Percentiles rank a stretch among this genome's conserved stretches.
phyloP scores from a whole-genome alignment of 2,329 filamentous ascomycete genomes.

The Pestalotiopsis sp. region DNA sequence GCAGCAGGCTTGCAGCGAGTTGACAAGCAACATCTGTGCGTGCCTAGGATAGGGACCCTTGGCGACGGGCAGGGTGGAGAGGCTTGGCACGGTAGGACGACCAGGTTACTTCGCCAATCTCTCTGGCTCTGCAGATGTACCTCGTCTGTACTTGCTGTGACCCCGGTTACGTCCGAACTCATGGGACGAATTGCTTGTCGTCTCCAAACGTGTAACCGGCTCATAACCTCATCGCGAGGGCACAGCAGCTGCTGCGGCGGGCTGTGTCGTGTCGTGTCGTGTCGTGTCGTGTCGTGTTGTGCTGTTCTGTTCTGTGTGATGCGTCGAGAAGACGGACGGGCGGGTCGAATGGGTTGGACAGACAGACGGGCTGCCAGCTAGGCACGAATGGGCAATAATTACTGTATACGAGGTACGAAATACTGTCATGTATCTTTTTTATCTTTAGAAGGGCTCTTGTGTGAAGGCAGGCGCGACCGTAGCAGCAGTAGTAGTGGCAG shows the following conservation, averaged over 20 bases:
- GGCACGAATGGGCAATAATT: too few relatives aligned
- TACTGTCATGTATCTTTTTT: too few relatives aligned
- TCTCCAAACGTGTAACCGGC: conserved; percentile 10
- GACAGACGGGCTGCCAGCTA: background rate
- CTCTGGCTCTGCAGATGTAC: background rate
- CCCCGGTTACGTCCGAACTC: conserved; percentile 11
- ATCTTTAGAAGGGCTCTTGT: too few relatives aligned
- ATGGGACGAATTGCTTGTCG: background rate
- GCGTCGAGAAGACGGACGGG: conserved; percentile 11
- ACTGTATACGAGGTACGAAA: too few relatives aligned
- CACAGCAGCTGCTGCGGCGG: background rate
- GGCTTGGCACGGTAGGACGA: background rate
- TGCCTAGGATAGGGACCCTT: background rate
- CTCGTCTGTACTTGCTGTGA: conserved; percentile 3
- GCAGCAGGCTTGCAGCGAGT: background rate
- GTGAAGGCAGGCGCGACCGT: too few relatives aligned
- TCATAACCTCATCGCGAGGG: conserved; percentile 8
- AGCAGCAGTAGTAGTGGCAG: too few relatives aligned
- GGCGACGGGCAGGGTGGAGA: background rate
- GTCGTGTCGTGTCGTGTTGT: conserved; percentile 22
- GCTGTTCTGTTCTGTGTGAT: conserved; percentile 8
- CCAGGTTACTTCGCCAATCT: conserved; percentile 9
- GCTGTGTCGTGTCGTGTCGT: conserved; percentile 22
- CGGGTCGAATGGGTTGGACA: background rate
- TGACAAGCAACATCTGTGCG: background rate